Base-by-base conservation (phyloP, 192 early-diverging fungal species). In the Pilaira anomala region DNA sequence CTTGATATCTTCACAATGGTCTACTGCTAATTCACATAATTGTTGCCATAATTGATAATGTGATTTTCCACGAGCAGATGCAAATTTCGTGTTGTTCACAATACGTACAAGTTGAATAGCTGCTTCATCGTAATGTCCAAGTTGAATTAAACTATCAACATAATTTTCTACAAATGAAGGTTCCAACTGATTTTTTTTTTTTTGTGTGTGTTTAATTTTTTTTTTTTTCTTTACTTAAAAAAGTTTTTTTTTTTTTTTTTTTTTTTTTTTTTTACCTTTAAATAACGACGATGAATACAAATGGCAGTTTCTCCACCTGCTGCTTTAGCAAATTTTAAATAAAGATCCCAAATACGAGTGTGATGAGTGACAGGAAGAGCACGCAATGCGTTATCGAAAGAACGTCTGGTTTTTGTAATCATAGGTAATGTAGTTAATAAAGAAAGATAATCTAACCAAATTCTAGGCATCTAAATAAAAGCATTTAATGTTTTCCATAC, bases 291-390 rank as follows among this genome's bases (percentile, higher is more conserved):
- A 72, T 89, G 92, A 48, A 98, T 80, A 28, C 89, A 77, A 18
- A 93, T 81, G 2, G 89, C 88, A 0, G 91, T 91, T 60, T 91
- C 86, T 0, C 94, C 94, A 12, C 95, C 89, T 19, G 90, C 80
- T 18, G 73, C 62, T 42, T 83, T 73, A 11, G 91, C 92, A 76
- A 94, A 95, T 62, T 77, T 66, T 26, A 97, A 73, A 69, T 98
- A 99, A 49, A 83, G 25, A 3, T 80, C 80, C 97, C 97, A 99
- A 16, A 99, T 78, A 21, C 86, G 76, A n/a, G 69, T 76, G 50
- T 99, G 96, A 71, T 98, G 96, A 0, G 96, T 96, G 16, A 96
- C 86, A 0, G 97, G 93, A 50, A 99, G 77, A 2, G 95, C 82
- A 26, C 90, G 78, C 51, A 99, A 68, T 14, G 95, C 92, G 5